Percentiles rank a stretch among this genome's conserved stretches.
These are phyloP conservation scores for Globisporangium okanoganense DNA, from an alignment of 352 stramenopile species.

Conservation along the genomic window DNA sequence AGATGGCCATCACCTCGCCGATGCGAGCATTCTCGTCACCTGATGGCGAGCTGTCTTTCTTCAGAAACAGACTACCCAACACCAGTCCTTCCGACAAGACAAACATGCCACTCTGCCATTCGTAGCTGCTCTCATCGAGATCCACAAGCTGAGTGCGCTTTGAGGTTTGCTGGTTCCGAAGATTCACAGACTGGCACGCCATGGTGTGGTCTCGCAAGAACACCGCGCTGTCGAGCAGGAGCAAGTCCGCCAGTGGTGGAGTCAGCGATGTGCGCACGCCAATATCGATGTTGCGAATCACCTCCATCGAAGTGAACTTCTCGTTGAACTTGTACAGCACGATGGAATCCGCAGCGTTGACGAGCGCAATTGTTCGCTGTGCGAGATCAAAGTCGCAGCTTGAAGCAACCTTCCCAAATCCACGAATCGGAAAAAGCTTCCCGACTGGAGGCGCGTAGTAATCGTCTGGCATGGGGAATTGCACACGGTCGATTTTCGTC, in stretches of 20 bases:
- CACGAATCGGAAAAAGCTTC: background rate
- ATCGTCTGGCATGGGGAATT: background rate
- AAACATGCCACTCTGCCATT: constrained; percentile 17
- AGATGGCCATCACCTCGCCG: constrained; percentile 10
- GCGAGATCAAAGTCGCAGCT: background rate
- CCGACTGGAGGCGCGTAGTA: background rate
- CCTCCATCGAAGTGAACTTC: constrained; percentile 10
- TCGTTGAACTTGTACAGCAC: constrained; percentile 16
- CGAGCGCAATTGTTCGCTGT: background rate
- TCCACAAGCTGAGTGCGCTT: constrained; percentile 12
- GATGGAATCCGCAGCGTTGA: background rate
- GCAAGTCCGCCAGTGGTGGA: constrained; percentile 4
- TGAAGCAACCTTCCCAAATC: constrained; percentile 3
- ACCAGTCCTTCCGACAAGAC: constrained; percentile 25
- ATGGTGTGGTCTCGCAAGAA: constrained; percentile 28
- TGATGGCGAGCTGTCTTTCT: background rate
- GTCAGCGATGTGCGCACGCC: constrained; percentile 14
- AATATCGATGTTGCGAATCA: constrained; percentile 8
- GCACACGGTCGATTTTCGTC: constrained; percentile 1
- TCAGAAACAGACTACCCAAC: constrained; percentile 14
- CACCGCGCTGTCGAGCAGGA: constrained; percentile 14
- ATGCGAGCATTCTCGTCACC: background rate
- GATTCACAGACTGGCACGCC: constrained; percentile 35
- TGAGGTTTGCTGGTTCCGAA: constrained; percentile 39
- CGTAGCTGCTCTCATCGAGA: background rate